These are phyloP conservation scores for Leishmania turanica DNA, from an alignment of 208 protist species.

Conservation along the genomic window DNA sequence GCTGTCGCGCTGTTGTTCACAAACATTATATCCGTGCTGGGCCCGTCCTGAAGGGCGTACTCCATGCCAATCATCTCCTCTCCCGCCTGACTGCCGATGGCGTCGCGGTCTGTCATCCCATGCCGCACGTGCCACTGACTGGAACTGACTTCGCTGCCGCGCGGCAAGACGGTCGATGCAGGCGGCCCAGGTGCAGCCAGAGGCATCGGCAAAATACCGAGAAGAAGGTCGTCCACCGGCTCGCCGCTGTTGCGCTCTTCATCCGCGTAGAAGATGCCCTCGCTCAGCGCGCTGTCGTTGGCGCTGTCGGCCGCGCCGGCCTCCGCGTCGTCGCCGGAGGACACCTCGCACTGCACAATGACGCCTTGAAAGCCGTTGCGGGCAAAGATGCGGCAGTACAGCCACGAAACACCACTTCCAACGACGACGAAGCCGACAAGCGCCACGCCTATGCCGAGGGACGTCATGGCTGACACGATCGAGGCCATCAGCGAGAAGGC, in stretches of 20 bases:
- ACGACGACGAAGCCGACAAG: conserved; percentile 58
- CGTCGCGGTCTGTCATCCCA: conserved; percentile 12
- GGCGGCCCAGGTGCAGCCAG: background rate
- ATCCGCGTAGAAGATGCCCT: conserved; percentile 72
- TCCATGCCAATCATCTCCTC: conserved; percentile 20
- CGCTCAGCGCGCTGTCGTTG: conserved; percentile 28
- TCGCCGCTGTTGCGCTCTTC: conserved; percentile 23
- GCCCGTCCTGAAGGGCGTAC: conserved; percentile 4
- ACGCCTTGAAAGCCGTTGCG: conserved; percentile 81
- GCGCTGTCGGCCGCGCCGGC: conserved; percentile 15
- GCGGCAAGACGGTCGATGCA: background rate
- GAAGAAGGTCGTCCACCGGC: conserved; percentile 41
- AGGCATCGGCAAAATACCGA: conserved; percentile 57
- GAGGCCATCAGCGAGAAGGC: conserved; percentile 68
- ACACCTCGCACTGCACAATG: conserved; percentile 73
- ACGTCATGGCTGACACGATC: conserved; percentile 65
- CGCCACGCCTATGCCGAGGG: conserved; percentile 62
- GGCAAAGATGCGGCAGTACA: conserved; percentile 78
- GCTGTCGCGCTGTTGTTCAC: background rate
- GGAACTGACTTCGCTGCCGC: background rate
- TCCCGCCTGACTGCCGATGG: background rate
- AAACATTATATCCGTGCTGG: background rate
- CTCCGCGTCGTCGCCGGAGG: conserved; percentile 29
- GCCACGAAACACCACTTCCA: conserved; percentile 55
- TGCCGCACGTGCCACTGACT: conserved; percentile 4